Percentiles rank a stretch among this genome's conserved stretches.
These are phyloP conservation scores for Colletotrichum tanaceti DNA, from an alignment of 2,329 filamentous ascomycete species.

Conservation along the genomic window DNA sequence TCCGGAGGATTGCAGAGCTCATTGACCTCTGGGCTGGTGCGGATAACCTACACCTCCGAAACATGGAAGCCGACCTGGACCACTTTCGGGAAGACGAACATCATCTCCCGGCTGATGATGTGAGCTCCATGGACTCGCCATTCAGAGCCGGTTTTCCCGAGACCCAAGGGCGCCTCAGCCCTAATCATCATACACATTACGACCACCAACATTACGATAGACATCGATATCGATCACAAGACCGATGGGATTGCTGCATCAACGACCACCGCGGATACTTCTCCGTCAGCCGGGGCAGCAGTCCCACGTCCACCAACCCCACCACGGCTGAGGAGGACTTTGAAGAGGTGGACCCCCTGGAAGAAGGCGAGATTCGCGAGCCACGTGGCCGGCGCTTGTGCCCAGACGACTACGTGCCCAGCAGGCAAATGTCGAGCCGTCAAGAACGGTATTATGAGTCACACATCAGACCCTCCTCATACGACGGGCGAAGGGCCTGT, in stretches of 20 bases:
- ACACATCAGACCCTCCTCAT: conserved; percentile 6
- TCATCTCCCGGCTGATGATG: conserved; percentile 34
- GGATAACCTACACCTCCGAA: conserved; percentile 64
- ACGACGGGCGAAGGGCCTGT: conserved; percentile 32
- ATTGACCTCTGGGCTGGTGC: conserved; percentile 72
- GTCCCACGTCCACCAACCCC: conserved; percentile 32
- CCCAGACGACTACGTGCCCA: conserved; percentile 16
- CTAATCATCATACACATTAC: conserved; percentile 27
- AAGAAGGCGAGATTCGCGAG: conserved; percentile 37
- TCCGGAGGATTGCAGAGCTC: conserved; percentile 67
- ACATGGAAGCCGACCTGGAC: conserved; percentile 72
- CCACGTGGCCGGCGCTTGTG: conserved; percentile 28
- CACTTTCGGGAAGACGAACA: conserved; percentile 57
- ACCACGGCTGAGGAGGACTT: conserved; percentile 25
- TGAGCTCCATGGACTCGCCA: conserved; percentile 1
- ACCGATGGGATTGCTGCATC: conserved; percentile 39
- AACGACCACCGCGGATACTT: conserved; percentile 38
- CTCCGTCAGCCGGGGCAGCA: conserved; percentile 25
- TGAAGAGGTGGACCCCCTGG: conserved; percentile 29
- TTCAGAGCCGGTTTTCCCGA: conserved; percentile 29
- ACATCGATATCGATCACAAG: conserved; percentile 19
- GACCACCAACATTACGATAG: conserved; percentile 29
- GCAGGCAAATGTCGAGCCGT: conserved; percentile 29
- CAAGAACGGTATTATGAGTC: conserved; percentile 35
- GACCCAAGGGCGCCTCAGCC: conserved; percentile 29